A percentile compares a stretch with the other conserved stretches of the same genome.
Conservation (phyloP, 257 asterid genomes). For the Cinchona pubescens region DNA sequence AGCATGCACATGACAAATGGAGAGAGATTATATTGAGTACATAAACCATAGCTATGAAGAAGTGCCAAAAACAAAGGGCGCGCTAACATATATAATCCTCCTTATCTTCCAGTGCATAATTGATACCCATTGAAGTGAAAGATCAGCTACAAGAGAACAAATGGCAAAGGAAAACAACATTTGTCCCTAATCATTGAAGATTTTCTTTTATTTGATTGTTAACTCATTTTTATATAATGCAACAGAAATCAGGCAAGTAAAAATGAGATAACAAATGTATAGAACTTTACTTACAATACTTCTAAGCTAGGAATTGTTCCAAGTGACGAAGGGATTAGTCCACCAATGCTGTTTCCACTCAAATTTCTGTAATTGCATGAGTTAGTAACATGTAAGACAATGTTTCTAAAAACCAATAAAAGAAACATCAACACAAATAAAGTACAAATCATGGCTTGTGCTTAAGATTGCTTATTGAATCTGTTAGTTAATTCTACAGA, state of each 20-base stretch:
- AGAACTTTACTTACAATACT: slow-evolving; percentile 56
- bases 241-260: background rate
- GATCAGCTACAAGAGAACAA: background rate
- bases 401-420: background rate
- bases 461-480: background rate
- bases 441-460: background rate
- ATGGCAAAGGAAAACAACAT: background rate
- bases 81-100: background rate
- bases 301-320: slow-evolving; percentile 64
- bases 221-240: background rate
- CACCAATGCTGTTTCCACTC: slow-evolving; percentile 85
- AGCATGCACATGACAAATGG: background rate
- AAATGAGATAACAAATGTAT: background rate
- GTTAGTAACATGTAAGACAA: background rate
- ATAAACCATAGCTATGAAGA: background rate
- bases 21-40: background rate
- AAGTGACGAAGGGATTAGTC: slow-evolving; percentile 73
- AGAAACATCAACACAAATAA: background rate
- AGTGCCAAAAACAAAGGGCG: background rate
- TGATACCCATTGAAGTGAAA: background rate
- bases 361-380: slow-evolving; percentile 58
- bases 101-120: background rate
- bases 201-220: background rate
- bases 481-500: background rate
- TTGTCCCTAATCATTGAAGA: background rate